phyloP scores from a whole-genome alignment of 495 filamentous ascomycete species.

The Letharia lupina region DNA sequence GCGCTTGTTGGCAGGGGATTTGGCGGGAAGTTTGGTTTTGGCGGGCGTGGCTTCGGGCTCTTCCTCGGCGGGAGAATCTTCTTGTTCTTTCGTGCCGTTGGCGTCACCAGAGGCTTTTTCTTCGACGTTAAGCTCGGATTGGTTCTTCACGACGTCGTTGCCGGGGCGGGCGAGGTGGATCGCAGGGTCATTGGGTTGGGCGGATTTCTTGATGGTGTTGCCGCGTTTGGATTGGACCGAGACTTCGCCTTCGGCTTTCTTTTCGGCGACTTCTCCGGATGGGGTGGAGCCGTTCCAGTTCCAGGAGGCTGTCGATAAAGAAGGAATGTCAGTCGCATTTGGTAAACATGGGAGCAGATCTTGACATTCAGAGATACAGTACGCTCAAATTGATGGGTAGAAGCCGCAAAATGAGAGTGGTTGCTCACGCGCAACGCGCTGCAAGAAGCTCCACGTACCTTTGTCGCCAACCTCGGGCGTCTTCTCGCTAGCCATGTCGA shows the following conservation, averaged over 20 bases:
- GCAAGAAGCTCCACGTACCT: conserved; percentile 18
- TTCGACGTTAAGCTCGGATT: conserved; percentile 45
- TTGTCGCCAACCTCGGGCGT: conserved; percentile 26
- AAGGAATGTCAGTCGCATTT: conserved; percentile 2
- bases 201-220: conserved; percentile 55
- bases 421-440: conserved; percentile 6
- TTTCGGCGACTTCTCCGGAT: conserved; percentile 49
- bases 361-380: not conserved
- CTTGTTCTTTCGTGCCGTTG: conserved; percentile 25
- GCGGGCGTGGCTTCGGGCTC: conserved; percentile 13
- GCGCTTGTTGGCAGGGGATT: conserved; percentile 13
- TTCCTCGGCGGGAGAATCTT: conserved; percentile 20
- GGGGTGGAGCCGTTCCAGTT: conserved; percentile 46
- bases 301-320: conserved; percentile 42
- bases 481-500: conserved; percentile 18
- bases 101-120: conserved; percentile 29
- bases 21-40: conserved; percentile 12
- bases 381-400: conserved; percentile 2
- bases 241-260: conserved; percentile 47
- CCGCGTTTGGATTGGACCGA: conserved; percentile 50
- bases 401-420: not conserved
- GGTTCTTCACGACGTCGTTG: conserved; percentile 57
- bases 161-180: conserved; percentile 47
- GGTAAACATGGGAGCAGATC: not conserved
- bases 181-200: conserved; percentile 48